phyloP scores from a whole-genome alignment of 176 grass and related monocot genomes.

The Oryza glaberrima region DNA sequence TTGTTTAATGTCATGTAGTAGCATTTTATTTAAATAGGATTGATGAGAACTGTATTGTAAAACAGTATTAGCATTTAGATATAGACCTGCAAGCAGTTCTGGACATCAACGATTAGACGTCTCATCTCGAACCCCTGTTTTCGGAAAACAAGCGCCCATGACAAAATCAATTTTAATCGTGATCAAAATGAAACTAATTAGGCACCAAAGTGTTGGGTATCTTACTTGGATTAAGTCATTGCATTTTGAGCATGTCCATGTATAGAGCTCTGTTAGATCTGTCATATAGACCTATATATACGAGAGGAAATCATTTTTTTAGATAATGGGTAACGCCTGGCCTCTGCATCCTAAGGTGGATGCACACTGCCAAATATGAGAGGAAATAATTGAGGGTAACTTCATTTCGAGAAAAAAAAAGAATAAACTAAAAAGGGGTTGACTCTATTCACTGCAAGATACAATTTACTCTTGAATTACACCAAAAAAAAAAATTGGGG shows the following conservation, averaged over 20 bases:
- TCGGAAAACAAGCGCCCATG: constrained; percentile 20
- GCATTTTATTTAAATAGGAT: constrained; percentile 25
- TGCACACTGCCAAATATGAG: neutral
- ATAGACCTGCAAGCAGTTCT: constrained; percentile 87
- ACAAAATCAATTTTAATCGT: constrained; percentile 8
- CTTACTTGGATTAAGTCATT: constrained; percentile 78
- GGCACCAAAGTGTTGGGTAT: neutral
- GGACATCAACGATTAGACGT: constrained; percentile 82
- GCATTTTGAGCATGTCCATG: constrained; percentile 90
- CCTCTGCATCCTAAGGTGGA: too few species aligned
- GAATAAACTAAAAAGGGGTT: neutral
- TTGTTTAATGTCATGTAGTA: constrained; percentile 29
- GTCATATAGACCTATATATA: constrained; percentile 63
- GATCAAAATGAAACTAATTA: constrained; percentile 14
- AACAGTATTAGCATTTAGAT: constrained; percentile 29
- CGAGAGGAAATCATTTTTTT: neutral
- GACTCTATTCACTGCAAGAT: neutral
- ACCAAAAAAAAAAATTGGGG: neutral
- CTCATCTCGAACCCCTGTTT: constrained; percentile 86
- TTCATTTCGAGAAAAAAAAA: neutral
- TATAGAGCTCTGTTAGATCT: constrained; percentile 69
- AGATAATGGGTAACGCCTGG: too few species aligned
- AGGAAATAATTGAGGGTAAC: constrained; percentile 1
- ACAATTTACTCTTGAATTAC: neutral
- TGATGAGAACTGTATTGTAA: neutral